Conservation (phyloP, 2,329 filamentous ascomycete genomes). For the Tolypocladium sp. region DNA sequence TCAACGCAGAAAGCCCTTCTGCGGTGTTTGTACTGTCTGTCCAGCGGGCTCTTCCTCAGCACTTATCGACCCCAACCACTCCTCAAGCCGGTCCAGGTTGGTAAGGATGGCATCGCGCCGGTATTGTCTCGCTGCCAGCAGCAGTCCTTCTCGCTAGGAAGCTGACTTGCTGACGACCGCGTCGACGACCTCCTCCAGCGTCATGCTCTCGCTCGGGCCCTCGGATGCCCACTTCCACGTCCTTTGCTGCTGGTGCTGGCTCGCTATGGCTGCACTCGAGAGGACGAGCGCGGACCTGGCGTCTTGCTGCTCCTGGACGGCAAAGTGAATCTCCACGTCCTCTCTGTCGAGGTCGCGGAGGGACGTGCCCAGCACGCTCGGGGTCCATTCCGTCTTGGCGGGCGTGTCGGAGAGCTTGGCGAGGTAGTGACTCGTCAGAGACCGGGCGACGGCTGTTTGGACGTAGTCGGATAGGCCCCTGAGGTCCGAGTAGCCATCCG, state of each 20-base stretch:
- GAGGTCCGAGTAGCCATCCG: slow-evolving; percentile 34
- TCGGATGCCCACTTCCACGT: slow-evolving; percentile 20
- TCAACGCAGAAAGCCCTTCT: background rate
- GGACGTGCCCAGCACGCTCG: slow-evolving; percentile 20
- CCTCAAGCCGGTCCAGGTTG: background rate
- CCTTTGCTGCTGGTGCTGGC: slow-evolving; percentile 7
- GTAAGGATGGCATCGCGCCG: too few relatives aligned
- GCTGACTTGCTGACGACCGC: slow-evolving; percentile 7
- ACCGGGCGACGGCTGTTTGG: slow-evolving; percentile 29
- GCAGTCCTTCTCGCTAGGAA: slow-evolving; percentile 8
- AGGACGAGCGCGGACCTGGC: slow-evolving; percentile 11
- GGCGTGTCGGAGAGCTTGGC: slow-evolving; percentile 8
- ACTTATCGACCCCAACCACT: background rate
- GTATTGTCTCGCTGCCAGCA: background rate
- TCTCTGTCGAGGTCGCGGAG: slow-evolving; percentile 19
- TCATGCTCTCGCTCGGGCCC: slow-evolving; percentile 7
- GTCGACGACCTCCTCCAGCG: slow-evolving; percentile 14
- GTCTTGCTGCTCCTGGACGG: slow-evolving; percentile 13
- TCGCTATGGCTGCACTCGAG: slow-evolving; percentile 8
- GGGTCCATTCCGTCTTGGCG: slow-evolving; percentile 14
- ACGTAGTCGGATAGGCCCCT: slow-evolving; percentile 37
- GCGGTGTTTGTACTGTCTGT: background rate
- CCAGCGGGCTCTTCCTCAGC: background rate
- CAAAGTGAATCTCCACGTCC: slow-evolving; percentile 20
- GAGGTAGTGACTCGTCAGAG: slow-evolving; percentile 27